Evolutionary conservation across 1,284 basidiomycete species (phyloP).

Genomic region (Cryptococcus depauperatus): DNA sequence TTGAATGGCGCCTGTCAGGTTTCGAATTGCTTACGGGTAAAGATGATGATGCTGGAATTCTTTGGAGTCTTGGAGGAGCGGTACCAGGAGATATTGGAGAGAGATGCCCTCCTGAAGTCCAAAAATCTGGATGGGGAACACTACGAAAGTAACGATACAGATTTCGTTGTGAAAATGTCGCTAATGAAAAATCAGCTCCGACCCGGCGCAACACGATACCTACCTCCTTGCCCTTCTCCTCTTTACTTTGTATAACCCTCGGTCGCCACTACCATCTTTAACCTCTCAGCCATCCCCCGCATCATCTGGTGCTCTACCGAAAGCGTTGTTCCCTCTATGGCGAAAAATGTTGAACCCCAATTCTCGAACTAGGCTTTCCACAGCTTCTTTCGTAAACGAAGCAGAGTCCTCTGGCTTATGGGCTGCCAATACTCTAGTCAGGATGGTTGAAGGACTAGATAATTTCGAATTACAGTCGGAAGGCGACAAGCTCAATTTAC

Average conservation of each 20-base stretch:
- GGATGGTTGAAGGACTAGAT: conserved; percentile 76
- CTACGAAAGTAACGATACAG: conserved; percentile 63
- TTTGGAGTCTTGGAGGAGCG: conserved; percentile 62
- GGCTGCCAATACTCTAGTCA: conserved; percentile 70
- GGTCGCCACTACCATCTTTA: conserved; percentile 57
- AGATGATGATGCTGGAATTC: conserved; percentile 38
- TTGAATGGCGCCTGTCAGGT: conserved; percentile 94
- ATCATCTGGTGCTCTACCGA: conserved; percentile 70
- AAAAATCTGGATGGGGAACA: conserved; percentile 72
- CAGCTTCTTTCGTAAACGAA: conserved; percentile 73
- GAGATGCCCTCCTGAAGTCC: conserved; percentile 75
- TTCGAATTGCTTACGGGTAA: conserved; percentile 70
- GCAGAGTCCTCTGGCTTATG: conserved; percentile 70
- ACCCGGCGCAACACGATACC: conserved; percentile 65
- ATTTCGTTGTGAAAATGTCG: background rate
- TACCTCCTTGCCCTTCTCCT: conserved; percentile 80
- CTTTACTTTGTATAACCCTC: conserved; percentile 76
- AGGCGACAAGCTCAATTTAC: conserved; percentile 65
- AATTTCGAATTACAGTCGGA: conserved; percentile 79
- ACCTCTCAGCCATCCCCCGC: conserved; percentile 62
- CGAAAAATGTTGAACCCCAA: conserved; percentile 85
- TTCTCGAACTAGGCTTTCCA: conserved; percentile 65
- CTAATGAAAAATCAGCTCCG: conserved; percentile 49
- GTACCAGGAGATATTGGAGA: conserved; percentile 55
- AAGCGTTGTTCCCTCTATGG: conserved; percentile 66